phyloP scores from a whole-genome alignment of 306 rosid genomes.

The Casuarina glauca region DNA sequence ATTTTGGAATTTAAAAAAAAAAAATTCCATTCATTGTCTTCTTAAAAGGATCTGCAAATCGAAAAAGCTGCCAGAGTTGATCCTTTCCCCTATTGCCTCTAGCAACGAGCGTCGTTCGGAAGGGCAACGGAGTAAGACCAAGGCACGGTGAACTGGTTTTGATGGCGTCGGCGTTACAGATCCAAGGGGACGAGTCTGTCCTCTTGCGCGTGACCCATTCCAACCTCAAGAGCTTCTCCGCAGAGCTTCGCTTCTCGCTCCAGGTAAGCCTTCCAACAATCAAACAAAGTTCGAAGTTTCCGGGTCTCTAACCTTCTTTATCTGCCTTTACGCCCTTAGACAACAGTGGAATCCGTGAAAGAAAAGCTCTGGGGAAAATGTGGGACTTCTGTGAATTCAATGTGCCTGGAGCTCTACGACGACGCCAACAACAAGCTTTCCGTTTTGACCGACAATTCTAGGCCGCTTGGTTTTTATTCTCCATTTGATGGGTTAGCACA shows the following conservation, averaged over 20 bases:
- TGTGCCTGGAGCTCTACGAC: slow-evolving; percentile 75
- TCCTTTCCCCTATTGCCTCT: too few relatives aligned
- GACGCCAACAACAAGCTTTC: slow-evolving; percentile 58
- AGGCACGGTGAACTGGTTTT: background rate
- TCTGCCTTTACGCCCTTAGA: slow-evolving; percentile 24
- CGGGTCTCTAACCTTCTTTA: background rate
- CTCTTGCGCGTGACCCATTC: slow-evolving; percentile 68
- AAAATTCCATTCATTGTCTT: too few relatives aligned
- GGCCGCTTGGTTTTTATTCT: slow-evolving; percentile 69
- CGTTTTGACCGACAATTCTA: slow-evolving; percentile 58
- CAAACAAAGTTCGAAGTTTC: background rate
- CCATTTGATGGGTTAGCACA: slow-evolving; percentile 71
- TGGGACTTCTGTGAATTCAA: slow-evolving; percentile 71
- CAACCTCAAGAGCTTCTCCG: slow-evolving; percentile 66
- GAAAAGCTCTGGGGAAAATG: slow-evolving; percentile 87
- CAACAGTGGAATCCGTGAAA: slow-evolving; percentile 65
- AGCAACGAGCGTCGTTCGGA: background rate
- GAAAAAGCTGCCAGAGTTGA: too few relatives aligned
- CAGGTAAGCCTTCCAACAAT: slow-evolving; percentile 38
- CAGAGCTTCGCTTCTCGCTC: slow-evolving; percentile 71
- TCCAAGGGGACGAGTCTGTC: slow-evolving; percentile 64
- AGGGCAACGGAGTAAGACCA: background rate
- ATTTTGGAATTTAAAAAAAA: too few relatives aligned
- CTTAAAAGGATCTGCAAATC: too few relatives aligned
- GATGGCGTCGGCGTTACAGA: slow-evolving; percentile 65